A percentile compares a stretch with the other conserved stretches of the same genome.
These are phyloP conservation scores for Heterobasidion annosum DNA, from an alignment of 1,284 basidiomycete genomes.

Conservation along the genomic window DNA sequence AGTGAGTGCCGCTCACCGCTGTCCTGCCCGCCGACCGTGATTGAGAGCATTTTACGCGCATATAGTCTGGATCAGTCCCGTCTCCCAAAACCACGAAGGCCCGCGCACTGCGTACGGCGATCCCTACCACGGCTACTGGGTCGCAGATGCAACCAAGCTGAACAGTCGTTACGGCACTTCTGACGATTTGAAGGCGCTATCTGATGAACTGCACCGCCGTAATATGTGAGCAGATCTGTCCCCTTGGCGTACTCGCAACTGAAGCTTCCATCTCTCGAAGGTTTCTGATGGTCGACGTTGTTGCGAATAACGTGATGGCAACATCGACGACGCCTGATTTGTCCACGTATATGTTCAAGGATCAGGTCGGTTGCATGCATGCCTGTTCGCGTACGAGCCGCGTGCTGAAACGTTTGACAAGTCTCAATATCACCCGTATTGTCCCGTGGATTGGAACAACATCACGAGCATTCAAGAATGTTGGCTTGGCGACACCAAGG, in stretches of 20 bases:
- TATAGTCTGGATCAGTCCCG: conserved; percentile 55
- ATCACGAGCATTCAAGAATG: conserved; percentile 59
- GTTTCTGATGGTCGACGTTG: conserved; percentile 74
- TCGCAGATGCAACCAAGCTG: conserved; percentile 50
- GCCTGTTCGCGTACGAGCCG: conserved; percentile 15
- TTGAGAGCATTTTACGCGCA: not conserved
- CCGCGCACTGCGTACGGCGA: conserved; percentile 55
- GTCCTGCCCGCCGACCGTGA: too few relatives aligned
- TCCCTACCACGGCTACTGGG: conserved; percentile 67
- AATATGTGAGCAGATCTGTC: conserved; percentile 39
- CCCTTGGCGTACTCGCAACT: not conserved
- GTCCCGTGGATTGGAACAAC: conserved; percentile 56
- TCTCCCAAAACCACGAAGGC: conserved; percentile 64
- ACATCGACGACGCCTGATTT: conserved; percentile 46
- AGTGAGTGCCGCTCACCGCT: conserved; percentile 30
- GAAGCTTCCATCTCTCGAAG: conserved; percentile 13
- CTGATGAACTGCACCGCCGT: conserved; percentile 54
- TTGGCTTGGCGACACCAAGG: conserved; percentile 65
- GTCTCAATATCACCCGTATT: conserved; percentile 56
- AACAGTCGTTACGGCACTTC: conserved; percentile 64
- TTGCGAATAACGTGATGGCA: conserved; percentile 68
- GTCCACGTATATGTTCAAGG: conserved; percentile 52
- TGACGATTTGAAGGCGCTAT: conserved; percentile 60
- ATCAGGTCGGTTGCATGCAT: conserved; percentile 14
- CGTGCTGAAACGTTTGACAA: conserved; percentile 12